These are phyloP conservation scores for Cystobasidiaceae sp. DNA, from an alignment of 1,284 basidiomycete species.

Conservation along the genomic window DNA sequence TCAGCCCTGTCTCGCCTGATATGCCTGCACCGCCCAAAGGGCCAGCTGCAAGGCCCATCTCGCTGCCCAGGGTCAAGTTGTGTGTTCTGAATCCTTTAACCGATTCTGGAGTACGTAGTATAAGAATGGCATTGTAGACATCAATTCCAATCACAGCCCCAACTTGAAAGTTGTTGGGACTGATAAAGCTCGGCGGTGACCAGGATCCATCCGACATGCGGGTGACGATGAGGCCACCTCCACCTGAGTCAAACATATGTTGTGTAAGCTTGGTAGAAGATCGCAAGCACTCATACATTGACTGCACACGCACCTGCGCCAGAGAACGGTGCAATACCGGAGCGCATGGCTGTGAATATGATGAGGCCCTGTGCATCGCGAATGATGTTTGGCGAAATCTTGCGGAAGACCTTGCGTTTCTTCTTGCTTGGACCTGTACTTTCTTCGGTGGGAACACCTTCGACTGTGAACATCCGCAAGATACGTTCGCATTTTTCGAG, in stretches of 20 bases:
- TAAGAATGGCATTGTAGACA: slow-evolving; percentile 50
- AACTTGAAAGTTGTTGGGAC: slow-evolving; percentile 52
- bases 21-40: slow-evolving; percentile 52
- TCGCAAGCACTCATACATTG: neutral
- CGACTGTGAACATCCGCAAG: slow-evolving; percentile 50
- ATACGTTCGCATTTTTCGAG: slow-evolving; percentile 54
- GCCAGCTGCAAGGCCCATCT: slow-evolving; percentile 53
- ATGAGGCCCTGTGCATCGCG: slow-evolving; percentile 47
- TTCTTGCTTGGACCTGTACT: slow-evolving; percentile 40
- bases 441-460: slow-evolving; percentile 34
- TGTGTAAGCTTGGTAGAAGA: neutral
- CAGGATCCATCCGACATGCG: slow-evolving; percentile 51
- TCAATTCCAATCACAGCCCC: slow-evolving; percentile 51
- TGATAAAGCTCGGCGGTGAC: slow-evolving; percentile 53
- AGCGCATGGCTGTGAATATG: slow-evolving; percentile 53
- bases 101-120: slow-evolving; percentile 47
- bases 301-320: slow-evolving; percentile 54
- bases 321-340: slow-evolving; percentile 53
- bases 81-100: slow-evolving; percentile 53
- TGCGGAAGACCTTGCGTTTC: slow-evolving; percentile 24
- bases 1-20: slow-evolving; percentile 50
- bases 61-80: slow-evolving; percentile 53
- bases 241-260: neutral
- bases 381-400: slow-evolving; percentile 50
- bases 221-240: slow-evolving; percentile 49